Evolutionary conservation across 2,329 filamentous ascomycete species (phyloP).

Genomic region (Aspergillus brunneoviolaceus): DNA sequence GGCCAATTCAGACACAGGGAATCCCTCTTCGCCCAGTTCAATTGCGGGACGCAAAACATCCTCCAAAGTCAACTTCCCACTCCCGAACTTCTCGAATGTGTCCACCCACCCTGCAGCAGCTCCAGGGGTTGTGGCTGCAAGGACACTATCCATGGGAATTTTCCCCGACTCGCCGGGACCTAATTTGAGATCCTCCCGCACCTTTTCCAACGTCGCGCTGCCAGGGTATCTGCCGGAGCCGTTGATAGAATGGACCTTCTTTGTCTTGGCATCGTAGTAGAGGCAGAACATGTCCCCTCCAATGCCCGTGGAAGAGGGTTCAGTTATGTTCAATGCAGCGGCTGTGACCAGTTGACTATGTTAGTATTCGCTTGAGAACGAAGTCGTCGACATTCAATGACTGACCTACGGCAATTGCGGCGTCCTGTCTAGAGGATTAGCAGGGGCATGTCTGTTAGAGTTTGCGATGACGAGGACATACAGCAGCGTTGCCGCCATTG

Average conservation of each 20-base stretch:
- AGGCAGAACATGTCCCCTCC: constrained; percentile 97
- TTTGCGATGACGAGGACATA: constrained; percentile 48
- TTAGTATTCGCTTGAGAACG: background rate
- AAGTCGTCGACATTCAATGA: constrained; percentile 10
- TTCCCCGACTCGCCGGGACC: constrained; percentile 54
- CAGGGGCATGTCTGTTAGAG: background rate
- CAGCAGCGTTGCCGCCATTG: constrained; percentile 88
- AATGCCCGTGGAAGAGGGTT: constrained; percentile 90
- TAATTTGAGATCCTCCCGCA: constrained; percentile 69
- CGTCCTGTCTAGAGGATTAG: constrained; percentile 61
- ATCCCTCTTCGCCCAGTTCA: constrained; percentile 81
- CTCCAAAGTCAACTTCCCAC: constrained; percentile 73
- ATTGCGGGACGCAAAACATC: constrained; percentile 82
- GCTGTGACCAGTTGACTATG: constrained; percentile 51
- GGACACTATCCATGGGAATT: constrained; percentile 74
- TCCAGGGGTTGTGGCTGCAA: constrained; percentile 83
- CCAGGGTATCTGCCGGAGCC: constrained; percentile 82
- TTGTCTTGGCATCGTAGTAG: constrained; percentile 80
- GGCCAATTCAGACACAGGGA: constrained; percentile 80
- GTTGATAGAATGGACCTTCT: constrained; percentile 82
- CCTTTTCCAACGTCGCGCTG: constrained; percentile 66
- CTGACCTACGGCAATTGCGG: constrained; percentile 86
- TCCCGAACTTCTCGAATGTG: constrained; percentile 82
- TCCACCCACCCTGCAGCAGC: constrained; percentile 94
- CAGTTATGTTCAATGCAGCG: constrained; percentile 87